Conservation (phyloP, 208 protist genomes). For the Angomonas ambiguus region DNA sequence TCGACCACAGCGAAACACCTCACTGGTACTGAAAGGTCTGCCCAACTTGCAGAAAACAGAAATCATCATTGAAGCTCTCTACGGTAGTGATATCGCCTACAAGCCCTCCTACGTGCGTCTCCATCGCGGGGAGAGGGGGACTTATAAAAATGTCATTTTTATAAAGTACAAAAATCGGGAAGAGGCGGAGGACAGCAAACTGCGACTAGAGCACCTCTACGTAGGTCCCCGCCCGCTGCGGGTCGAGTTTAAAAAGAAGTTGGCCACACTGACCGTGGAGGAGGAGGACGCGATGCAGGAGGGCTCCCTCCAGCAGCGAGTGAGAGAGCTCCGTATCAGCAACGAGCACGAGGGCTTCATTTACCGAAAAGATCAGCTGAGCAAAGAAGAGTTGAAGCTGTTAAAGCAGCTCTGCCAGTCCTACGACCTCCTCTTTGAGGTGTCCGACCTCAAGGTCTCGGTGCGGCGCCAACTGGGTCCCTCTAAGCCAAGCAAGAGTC, state of each 20-base stretch:
- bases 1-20: slow-evolving; percentile 55
- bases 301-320: slow-evolving; percentile 52
- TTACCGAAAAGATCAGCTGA: slow-evolving; percentile 45
- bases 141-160: slow-evolving; percentile 82
- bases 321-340: slow-evolving; percentile 75
- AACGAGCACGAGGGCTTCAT: slow-evolving; percentile 72
- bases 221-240: slow-evolving; percentile 53
- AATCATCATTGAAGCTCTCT: slow-evolving; percentile 49
- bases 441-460: slow-evolving; percentile 52
- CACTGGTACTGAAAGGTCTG: slow-evolving; percentile 77
- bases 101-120: slow-evolving; percentile 79
- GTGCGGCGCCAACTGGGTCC: slow-evolving; percentile 50
- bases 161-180: slow-evolving; percentile 91
- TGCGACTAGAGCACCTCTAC: slow-evolving; percentile 63
- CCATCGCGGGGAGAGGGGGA: slow-evolving; percentile 70
- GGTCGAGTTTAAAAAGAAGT: slow-evolving; percentile 86
- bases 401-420: slow-evolving; percentile 78
- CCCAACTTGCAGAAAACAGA: slow-evolving; percentile 67
- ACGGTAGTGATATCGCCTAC: slow-evolving; percentile 23
- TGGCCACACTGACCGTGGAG: background rate
- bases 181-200: slow-evolving; percentile 88
- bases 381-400: slow-evolving; percentile 62
- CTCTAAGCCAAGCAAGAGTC: background rate
- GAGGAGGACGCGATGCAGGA: background rate
- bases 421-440: slow-evolving; percentile 60